Conservation (phyloP, 257 asterid species). For the Nemophila menziesii region DNA sequence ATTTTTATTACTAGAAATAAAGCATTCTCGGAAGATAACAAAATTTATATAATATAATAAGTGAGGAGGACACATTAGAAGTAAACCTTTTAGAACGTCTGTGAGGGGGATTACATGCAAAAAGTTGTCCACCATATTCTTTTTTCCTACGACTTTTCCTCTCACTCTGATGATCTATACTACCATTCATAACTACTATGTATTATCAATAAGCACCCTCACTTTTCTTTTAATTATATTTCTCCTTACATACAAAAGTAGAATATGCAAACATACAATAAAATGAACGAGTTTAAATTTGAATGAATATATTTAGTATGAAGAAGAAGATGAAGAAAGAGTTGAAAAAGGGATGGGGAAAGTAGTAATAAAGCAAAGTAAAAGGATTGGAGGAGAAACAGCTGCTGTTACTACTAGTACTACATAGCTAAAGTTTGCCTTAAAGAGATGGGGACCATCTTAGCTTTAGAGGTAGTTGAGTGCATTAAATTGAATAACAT, state of each 20-base stretch:
- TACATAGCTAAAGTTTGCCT: not conserved
- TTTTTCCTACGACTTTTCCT: conserved; percentile 15
- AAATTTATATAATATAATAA: no score
- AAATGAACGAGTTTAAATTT: no score
- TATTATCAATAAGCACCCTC: conserved; percentile 1
- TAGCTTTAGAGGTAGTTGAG: no score
- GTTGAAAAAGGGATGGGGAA: not conserved
- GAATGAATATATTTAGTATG: not conserved
- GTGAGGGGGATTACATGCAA: conserved; percentile 23
- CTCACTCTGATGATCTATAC: conserved; percentile 23
- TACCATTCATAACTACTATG: conserved; percentile 24
- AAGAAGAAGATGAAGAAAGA: not conserved
- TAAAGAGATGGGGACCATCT: no score
- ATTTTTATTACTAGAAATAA: no score
- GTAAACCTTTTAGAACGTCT: conserved; percentile 42
- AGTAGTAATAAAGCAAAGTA: not conserved
- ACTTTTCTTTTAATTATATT: not conserved
- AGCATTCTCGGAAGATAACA: no score
- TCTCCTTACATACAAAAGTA: not conserved
- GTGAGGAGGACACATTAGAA: no score
- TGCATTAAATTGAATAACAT: no score
- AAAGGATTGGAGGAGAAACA: not conserved
- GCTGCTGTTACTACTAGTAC: no score
- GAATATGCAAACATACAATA: not conserved
- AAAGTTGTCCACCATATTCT: conserved; percentile 23